These are phyloP conservation scores for Grammothele lineata DNA, from an alignment of 768 basidiomycete genomes.

Conservation along the genomic window DNA sequence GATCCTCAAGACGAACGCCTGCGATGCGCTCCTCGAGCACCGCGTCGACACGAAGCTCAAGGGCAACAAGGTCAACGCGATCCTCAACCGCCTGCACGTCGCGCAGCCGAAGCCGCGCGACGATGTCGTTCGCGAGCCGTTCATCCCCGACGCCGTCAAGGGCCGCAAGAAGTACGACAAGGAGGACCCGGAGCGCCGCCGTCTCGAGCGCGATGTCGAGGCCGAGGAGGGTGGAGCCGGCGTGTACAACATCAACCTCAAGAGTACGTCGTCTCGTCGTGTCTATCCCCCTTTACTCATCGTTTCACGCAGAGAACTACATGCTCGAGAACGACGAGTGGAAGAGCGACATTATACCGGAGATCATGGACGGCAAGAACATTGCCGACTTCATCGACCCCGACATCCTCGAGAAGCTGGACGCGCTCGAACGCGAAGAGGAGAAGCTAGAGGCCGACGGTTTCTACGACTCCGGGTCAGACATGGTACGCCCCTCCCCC, in stretches of 20 bases:
- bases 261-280: conserved; percentile 52
- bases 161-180: conserved; percentile 81
- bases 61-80: conserved; percentile 86
- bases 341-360: conserved; percentile 98
- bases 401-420: conserved; percentile 94
- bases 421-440: conserved; percentile 95
- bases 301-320: conserved; percentile 69
- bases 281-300: background rate
- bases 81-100: conserved; percentile 95
- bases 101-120: conserved; percentile 89
- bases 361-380: conserved; percentile 98
- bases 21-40: conserved; percentile 91
- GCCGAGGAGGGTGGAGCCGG: conserved; percentile 85
- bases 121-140: conserved; percentile 81
- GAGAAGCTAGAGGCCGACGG: conserved; percentile 92
- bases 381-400: conserved; percentile 98
- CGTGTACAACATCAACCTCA: conserved; percentile 86
- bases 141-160: conserved; percentile 84
- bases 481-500: conserved; percentile 49
- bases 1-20: conserved; percentile 92
- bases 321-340: conserved; percentile 84
- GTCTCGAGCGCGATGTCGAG: conserved; percentile 79
- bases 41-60: conserved; percentile 93
- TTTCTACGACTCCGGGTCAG: conserved; percentile 88
- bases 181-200: conserved; percentile 72